Evolutionary conservation across 2,329 filamentous ascomycete genomes (phyloP).

Genomic region (Apiospora saccharicola): DNA sequence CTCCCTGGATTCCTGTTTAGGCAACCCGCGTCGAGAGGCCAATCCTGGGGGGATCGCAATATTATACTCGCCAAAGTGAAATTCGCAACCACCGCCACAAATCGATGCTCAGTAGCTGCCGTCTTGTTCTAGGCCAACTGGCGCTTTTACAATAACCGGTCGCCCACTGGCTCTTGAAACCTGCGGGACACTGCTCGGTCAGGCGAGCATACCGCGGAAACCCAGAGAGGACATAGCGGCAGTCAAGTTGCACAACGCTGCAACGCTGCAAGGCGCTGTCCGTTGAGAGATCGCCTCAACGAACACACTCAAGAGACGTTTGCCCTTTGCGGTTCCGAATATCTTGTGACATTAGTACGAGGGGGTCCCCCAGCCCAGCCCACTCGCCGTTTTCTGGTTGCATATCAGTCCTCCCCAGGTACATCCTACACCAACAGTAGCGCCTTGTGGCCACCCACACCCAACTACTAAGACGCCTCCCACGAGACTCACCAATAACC

Average conservation of each 20-base stretch:
- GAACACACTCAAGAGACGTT: constrained; percentile 11
- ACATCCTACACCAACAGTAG: constrained; percentile 4
- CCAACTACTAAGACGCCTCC: constrained; percentile 28
- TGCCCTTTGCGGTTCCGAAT: constrained; percentile 13
- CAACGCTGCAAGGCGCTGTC: constrained; percentile 25
- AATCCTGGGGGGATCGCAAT: not conserved
- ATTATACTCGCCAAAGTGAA: constrained; percentile 7
- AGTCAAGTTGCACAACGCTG: constrained; percentile 40
- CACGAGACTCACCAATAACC: constrained; percentile 36
- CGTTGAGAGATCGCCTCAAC: constrained; percentile 19
- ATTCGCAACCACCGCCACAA: constrained; percentile 30
- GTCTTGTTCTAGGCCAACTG: constrained; percentile 16
- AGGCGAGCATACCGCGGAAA: constrained; percentile 24
- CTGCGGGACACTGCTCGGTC: constrained; percentile 24
- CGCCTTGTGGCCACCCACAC: not conserved
- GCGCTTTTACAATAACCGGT: constrained; percentile 24
- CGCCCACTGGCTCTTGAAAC: constrained; percentile 21
- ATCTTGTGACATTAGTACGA: constrained; percentile 36
- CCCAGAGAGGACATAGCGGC: constrained; percentile 29
- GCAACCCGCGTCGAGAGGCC: constrained; percentile 32
- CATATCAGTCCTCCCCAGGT: constrained; percentile 36
- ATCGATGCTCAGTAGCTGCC: constrained; percentile 32
- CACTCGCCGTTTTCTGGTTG: constrained; percentile 35
- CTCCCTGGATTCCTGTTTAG: constrained; percentile 38
- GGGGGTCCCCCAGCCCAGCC: constrained; percentile 36